These are phyloP conservation scores for Bipolaris oryzae DNA, from an alignment of 2,329 filamentous ascomycete species.

Conservation along the genomic window DNA sequence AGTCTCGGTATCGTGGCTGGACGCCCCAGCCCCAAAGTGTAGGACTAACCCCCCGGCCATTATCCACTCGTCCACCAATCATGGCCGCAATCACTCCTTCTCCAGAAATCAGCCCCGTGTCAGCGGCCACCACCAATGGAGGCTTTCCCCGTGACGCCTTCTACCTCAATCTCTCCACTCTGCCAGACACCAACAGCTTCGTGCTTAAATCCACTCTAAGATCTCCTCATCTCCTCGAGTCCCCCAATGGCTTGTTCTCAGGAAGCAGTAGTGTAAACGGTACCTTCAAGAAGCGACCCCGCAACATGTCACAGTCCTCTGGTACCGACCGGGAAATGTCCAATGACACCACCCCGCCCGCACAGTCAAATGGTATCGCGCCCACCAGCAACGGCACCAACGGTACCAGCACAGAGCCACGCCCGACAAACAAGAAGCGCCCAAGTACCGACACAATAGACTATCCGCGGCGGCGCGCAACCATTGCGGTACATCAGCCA, in stretches of 20 bases:
- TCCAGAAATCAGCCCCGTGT: conserved; percentile 52
- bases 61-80: conserved; percentile 45
- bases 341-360: conserved; percentile 37
- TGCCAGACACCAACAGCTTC: conserved; percentile 47
- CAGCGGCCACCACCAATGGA: conserved; percentile 50
- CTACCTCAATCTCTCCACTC: conserved; percentile 48
- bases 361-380: conserved; percentile 36
- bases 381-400: conserved; percentile 40
- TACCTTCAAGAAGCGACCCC: conserved; percentile 46
- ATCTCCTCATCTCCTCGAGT: conserved; percentile 48
- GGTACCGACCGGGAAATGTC: conserved; percentile 50
- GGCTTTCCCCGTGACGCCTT: conserved; percentile 48
- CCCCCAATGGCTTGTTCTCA: conserved; percentile 45
- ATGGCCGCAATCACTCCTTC: conserved; percentile 49
- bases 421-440: conserved; percentile 44
- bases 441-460: conserved; percentile 51
- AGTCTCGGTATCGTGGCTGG: conserved; percentile 34
- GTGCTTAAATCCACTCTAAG: conserved; percentile 47
- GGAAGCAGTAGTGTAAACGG: conserved; percentile 35
- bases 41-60: conserved; percentile 34
- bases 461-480: conserved; percentile 50
- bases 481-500: conserved; percentile 47
- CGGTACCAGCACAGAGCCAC: conserved; percentile 31
- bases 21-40: conserved; percentile 38
- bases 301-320: conserved; percentile 53